These are phyloP conservation scores for Hypoxylon sp. DNA, from an alignment of 2,329 filamentous ascomycete species.

Conservation along the genomic window DNA sequence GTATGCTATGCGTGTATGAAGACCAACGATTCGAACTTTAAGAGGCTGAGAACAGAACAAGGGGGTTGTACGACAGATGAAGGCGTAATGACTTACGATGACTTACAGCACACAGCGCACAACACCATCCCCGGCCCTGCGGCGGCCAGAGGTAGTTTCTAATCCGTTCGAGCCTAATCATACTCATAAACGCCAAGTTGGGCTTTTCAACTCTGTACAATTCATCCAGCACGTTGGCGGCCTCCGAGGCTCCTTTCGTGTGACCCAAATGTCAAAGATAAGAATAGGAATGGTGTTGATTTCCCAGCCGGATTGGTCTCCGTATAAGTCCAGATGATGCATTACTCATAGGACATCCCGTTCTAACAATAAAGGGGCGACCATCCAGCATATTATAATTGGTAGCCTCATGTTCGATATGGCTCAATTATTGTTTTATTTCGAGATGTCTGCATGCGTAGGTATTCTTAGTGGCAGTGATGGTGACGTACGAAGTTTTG, in stretches of 20 bases:
- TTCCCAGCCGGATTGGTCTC: constrained; percentile 28
- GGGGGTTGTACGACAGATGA: constrained; percentile 28
- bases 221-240: constrained; percentile 34
- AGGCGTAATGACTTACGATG: constrained; percentile 15
- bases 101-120: constrained; percentile 24
- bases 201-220: constrained; percentile 32
- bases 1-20: constrained; percentile 25
- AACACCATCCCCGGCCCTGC: constrained; percentile 19
- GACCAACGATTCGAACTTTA: constrained; percentile 16
- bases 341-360: constrained; percentile 22
- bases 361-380: constrained; percentile 4
- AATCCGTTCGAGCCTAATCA: constrained; percentile 28
- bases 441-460: constrained; percentile 26
- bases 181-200: constrained; percentile 13
- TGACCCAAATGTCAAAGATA: constrained; percentile 24
- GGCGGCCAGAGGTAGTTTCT: constrained; percentile 18
- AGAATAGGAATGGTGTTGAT: constrained; percentile 13
- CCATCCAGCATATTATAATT: constrained; percentile 22
- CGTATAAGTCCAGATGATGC: constrained; percentile 33
- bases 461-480: constrained; percentile 19
- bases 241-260: constrained; percentile 31
- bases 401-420: constrained; percentile 41
- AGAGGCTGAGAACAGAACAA: constrained; percentile 22
- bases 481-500: constrained; percentile 34
- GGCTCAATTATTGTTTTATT: constrained; percentile 19